Evolutionary conservation across 257 asterid species (phyloP).

Genomic region (Penstemon davidsonii): DNA sequence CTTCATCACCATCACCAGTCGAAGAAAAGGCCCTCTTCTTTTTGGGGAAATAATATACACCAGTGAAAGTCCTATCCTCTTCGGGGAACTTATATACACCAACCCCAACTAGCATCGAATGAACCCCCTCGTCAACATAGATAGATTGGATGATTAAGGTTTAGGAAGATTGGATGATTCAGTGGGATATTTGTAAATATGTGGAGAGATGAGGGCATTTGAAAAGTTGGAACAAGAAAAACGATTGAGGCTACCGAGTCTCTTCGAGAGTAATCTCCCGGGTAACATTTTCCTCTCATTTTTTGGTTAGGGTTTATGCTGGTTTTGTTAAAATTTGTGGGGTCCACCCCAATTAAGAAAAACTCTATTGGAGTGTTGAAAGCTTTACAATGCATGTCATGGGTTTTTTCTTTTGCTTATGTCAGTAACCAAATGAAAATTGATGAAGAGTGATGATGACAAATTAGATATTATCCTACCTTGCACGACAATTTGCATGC

Average conservation of each 20-base stretch:
- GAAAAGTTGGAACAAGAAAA: slow-evolving; percentile 32
- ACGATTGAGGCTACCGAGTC: slow-evolving; percentile 43
- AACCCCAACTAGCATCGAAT: slow-evolving; percentile 45
- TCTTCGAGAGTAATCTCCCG: slow-evolving; percentile 25
- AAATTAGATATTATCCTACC: too few species aligned
- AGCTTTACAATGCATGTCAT: too few species aligned
- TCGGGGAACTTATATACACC: slow-evolving; percentile 31
- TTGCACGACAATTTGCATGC: too few species aligned
- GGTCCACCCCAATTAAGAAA: too few species aligned
- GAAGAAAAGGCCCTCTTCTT: slow-evolving; percentile 31
- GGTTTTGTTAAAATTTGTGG: too few species aligned
- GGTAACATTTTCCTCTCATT: neutral
- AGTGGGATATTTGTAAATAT: slow-evolving; percentile 26
- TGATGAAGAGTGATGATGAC: too few species aligned
- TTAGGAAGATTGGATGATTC: neutral
- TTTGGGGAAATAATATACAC: slow-evolving; percentile 48
- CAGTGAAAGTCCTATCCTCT: slow-evolving; percentile 29
- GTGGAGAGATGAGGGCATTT: slow-evolving; percentile 16
- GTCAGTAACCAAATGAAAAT: too few species aligned
- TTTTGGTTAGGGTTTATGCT: too few species aligned
- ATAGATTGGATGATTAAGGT: slow-evolving; percentile 21
- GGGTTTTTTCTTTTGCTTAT: too few species aligned
- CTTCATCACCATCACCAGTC: slow-evolving; percentile 46
- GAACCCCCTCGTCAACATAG: slow-evolving; percentile 43
- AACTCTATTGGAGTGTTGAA: too few species aligned